Conservation (phyloP, 306 rosid species). For the Hippophae gyantsensis region DNA sequence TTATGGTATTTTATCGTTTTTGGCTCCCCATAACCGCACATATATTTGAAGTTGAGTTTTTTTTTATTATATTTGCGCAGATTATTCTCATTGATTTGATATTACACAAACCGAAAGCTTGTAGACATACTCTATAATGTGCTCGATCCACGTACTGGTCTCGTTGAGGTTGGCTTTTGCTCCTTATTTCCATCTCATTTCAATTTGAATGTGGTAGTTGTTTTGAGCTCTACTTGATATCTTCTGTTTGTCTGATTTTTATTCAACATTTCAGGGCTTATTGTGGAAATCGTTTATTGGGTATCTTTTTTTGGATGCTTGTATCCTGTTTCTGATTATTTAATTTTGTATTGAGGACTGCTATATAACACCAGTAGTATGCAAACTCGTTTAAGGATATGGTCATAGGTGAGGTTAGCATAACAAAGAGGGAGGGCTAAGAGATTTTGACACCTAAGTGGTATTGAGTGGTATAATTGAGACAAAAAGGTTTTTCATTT, state of each 20-base stretch:
- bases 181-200: neutral
- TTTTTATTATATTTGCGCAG: constrained; percentile 17
- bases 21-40: neutral
- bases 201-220: constrained; percentile 2
- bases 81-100: constrained; percentile 68
- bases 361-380: no score
- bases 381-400: no score
- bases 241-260: constrained; percentile 11
- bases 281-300: constrained; percentile 49
- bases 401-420: no score
- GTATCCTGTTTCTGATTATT: constrained; percentile 33
- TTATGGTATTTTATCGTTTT: constrained; percentile 36
- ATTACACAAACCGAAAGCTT: constrained; percentile 77
- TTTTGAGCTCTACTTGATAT: constrained; percentile 1
- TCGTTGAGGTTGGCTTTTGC: constrained; percentile 38
- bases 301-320: constrained; percentile 77
- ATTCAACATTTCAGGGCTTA: constrained; percentile 44
- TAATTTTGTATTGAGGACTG: neutral
- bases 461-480: no score
- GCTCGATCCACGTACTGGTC: constrained; percentile 31
- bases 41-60: neutral
- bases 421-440: no score
- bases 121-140: constrained; percentile 74
- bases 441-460: no score
- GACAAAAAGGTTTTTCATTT: neutral